Conservation (phyloP, 1,284 basidiomycete genomes). For the Leccinum cinnamomeum region DNA sequence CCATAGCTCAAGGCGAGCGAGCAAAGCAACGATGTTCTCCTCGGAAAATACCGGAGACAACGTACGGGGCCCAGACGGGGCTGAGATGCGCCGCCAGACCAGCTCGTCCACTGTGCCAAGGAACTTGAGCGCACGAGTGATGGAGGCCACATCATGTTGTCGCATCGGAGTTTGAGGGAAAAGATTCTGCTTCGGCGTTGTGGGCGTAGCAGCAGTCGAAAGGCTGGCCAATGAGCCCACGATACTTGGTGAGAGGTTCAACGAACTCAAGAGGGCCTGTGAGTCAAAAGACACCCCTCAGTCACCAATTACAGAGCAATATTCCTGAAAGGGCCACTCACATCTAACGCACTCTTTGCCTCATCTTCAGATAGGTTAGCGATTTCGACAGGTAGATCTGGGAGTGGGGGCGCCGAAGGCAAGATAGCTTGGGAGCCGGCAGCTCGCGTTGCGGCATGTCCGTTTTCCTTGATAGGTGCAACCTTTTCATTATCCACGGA, state of each 20-base stretch:
- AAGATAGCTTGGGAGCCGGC: not conserved
- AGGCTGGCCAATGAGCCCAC: constrained; percentile 1
- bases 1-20: constrained; percentile 32
- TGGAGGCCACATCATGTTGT: constrained; percentile 24
- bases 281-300: not conserved
- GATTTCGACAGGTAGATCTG: constrained; percentile 17
- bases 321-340: constrained; percentile 12
- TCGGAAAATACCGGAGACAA: constrained; percentile 26
- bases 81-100: constrained; percentile 28
- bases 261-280: constrained; percentile 14
- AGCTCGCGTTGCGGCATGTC: not conserved
- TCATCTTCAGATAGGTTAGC: constrained; percentile 22
- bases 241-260: constrained; percentile 14
- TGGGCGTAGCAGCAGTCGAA: not conserved
- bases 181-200: not conserved
- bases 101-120: constrained; percentile 30
- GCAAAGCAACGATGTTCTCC: constrained; percentile 26
- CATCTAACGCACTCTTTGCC: constrained; percentile 22
- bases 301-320: not conserved
- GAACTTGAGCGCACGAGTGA: constrained; percentile 27
- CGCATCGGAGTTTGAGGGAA: not conserved
- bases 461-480: not conserved
- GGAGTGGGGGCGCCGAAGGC: not conserved
- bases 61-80: constrained; percentile 14
- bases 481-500: not conserved